A percentile compares a stretch with the other conserved stretches of the same genome.
Evolutionary conservation across 179 eudicot genomes (phyloP).

Genomic region (Carnegiea gigantea): DNA sequence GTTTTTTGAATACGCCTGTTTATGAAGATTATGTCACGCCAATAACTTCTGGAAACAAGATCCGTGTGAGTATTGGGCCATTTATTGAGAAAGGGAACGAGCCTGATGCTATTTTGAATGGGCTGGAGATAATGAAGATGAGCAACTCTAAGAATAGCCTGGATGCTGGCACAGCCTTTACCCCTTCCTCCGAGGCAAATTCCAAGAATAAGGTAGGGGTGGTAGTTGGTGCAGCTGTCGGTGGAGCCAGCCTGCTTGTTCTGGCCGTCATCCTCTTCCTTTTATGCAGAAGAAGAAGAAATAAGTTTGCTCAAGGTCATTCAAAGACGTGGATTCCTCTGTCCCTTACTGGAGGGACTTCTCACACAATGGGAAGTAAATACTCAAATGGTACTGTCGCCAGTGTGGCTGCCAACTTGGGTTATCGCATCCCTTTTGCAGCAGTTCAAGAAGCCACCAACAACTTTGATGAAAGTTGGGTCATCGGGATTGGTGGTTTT

Average conservation of each 20-base stretch:
- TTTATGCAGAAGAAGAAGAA: constrained; percentile 47
- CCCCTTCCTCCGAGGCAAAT: constrained; percentile 23
- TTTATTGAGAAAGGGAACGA: constrained; percentile 26
- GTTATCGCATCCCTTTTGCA: constrained; percentile 60
- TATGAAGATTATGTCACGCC: constrained; percentile 55
- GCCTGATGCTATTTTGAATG: constrained; percentile 76
- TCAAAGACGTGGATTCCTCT: constrained; percentile 90
- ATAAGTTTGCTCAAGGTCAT: constrained; percentile 40
- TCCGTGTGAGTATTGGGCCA: constrained; percentile 69
- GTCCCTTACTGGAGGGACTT: constrained; percentile 66
- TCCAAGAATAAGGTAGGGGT: constrained; percentile 45
- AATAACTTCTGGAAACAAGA: constrained; percentile 19
- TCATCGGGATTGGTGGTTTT: constrained; percentile 76
- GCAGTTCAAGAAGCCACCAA: constrained; percentile 65
- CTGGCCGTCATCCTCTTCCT: constrained; percentile 43
- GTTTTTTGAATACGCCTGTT: constrained; percentile 49
- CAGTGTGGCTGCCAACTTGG: constrained; percentile 53
- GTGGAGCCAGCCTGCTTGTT: constrained; percentile 41
- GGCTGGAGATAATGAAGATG: constrained; percentile 81
- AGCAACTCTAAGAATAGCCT: constrained; percentile 57
- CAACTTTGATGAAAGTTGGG: constrained; percentile 63
- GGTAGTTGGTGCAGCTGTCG: constrained; percentile 54
- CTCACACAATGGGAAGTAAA: constrained; percentile 76
- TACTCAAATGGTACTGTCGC: constrained; percentile 70
- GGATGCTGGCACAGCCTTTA: constrained; percentile 27